Conservation (phyloP, 106 monocot genomes). For the Dendrobium officinale region DNA sequence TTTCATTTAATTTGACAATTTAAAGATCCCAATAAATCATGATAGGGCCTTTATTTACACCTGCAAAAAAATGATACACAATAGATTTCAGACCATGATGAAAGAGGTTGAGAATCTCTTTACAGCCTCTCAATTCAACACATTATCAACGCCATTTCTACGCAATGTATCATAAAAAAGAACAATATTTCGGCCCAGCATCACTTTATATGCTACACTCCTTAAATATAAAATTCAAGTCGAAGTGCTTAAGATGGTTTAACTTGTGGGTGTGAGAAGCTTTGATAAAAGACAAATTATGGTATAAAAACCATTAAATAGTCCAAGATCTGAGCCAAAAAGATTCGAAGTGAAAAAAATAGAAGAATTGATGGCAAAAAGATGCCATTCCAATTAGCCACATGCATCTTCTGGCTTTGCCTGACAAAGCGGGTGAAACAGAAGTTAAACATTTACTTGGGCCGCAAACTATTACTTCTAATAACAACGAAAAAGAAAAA, state of each 20-base stretch:
- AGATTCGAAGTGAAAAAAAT: neutral
- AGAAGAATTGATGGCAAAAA: no score
- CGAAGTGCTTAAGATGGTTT: neutral
- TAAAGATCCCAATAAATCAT: neutral
- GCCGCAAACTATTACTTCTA: no score
- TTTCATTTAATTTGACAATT: neutral
- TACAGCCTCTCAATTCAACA: no score
- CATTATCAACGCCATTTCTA: neutral
- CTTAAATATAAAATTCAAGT: neutral
- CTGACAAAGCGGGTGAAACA: no score
- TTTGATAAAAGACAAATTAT: neutral
- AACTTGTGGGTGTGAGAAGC: neutral
- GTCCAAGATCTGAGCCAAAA: neutral
- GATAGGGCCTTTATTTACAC: neutral
- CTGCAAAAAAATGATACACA: neutral
- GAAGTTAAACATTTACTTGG: no score
- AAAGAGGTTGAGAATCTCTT: no score
- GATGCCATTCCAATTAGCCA: no score
- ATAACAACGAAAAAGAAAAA: no score
- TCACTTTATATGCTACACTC: neutral
- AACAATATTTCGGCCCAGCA: no score
- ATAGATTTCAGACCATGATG: neutral
- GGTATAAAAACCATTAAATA: neutral
- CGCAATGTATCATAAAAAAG: neutral
- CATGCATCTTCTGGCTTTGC: no score